Evolutionary conservation across 1,284 basidiomycete genomes (phyloP), one percentile per base, ranked within the genome.

Genomic region (Rhizoctonia solani): DNA sequence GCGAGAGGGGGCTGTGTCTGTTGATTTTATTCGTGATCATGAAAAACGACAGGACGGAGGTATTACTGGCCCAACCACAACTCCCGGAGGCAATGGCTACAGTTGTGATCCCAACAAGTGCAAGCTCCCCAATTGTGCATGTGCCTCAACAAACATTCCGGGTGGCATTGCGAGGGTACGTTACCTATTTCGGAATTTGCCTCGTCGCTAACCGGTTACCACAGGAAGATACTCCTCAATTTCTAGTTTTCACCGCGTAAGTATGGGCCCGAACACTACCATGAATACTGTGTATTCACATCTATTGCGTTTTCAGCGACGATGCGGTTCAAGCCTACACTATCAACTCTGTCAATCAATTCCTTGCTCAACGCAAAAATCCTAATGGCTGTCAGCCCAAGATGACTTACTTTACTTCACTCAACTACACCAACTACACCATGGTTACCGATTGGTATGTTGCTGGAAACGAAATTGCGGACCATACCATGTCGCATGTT

Each of bases 401-500:
- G 76, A 90, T 87, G 84, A 89, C 88, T 25, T 91, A 89, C 77
- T 90, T 84, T 75, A 85, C 84, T 4, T 88, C 86, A 2, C 78
- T 91, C 58, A 83, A 83, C 70, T 92, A 87, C 76, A 92, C 90
- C 30, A 91, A 91, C 75, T 91, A 87, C 75, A 87, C 87, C 9
- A 81, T 88, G 71, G 88, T 93, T 54, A 93, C 90, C 78, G 89
- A 93, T 75, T 92, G 87, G 87, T 92, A 81, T 75, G 89, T 92
- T 47, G 87, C 87, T 5, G 90, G 91, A 39, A 92, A 93, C 75
- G 90, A 93, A 74, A 89, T 93, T 70, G 90, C 87, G n/a, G 90
- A 92, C 77, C 89, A 91, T 76, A 91, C 89, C 34, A 92, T 93
- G 87, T 90, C 89, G n/a, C 90, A 92, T 76, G 86, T 90, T 69